Conservation (phyloP, 2,329 filamentous ascomycete genomes). For the Colletotrichum echinochloae region DNA sequence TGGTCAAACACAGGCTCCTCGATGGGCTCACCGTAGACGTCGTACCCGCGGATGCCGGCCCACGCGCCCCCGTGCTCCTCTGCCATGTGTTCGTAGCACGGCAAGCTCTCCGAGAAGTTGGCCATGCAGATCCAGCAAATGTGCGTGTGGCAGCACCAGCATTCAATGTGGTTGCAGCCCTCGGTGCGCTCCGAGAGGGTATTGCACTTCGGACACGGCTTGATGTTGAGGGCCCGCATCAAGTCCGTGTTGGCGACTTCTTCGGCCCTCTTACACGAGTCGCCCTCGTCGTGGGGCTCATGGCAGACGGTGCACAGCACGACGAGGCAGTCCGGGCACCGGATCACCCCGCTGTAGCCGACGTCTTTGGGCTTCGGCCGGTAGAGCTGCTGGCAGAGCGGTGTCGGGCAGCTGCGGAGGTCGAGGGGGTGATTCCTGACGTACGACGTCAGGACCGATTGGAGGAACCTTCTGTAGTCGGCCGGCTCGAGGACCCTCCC, state of each 20-base stretch:
- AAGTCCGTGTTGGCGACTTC: conserved; percentile 49
- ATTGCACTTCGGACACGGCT: conserved; percentile 56
- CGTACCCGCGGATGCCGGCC: not conserved
- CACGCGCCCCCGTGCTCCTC: not conserved
- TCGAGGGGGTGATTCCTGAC: not conserved
- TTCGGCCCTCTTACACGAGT: conserved; percentile 50
- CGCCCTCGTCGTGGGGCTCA: conserved; percentile 46
- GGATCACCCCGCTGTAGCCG: conserved; percentile 42
- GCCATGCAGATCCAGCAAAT: conserved; percentile 62
- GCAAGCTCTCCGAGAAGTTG: conserved; percentile 45
- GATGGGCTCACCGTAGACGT: not conserved
- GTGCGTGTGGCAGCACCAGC: conserved; percentile 54
- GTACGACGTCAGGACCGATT: not conserved
- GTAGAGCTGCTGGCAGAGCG: not conserved
- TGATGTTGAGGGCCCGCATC: conserved; percentile 45
- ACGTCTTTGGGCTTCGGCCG: not conserved
- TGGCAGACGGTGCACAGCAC: conserved; percentile 53
- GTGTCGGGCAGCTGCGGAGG: conserved; percentile 8
- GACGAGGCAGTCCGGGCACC: conserved; percentile 53
- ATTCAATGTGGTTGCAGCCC: conserved; percentile 62
- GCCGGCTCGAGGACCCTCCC: rapidly evolving
- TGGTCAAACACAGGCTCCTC: not conserved
- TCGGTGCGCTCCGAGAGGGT: conserved; percentile 55
- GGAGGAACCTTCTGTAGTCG: not conserved
- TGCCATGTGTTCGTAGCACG: not conserved